phyloP scores from a whole-genome alignment of 2,329 filamentous ascomycete species.

The Fusarium sp. region DNA sequence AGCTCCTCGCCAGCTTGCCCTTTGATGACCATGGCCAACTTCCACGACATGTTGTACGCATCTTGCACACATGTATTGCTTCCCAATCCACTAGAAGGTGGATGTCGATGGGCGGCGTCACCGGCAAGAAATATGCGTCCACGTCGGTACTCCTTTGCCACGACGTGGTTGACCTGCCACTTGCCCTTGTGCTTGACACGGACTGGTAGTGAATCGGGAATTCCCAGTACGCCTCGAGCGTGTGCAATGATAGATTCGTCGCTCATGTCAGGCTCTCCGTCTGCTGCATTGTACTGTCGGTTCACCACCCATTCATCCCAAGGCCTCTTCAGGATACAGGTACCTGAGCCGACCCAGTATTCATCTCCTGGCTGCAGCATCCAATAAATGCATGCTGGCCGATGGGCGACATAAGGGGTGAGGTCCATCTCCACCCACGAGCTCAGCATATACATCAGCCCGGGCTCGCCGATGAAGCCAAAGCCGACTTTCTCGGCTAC shows the following conservation, averaged over 20 bases:
- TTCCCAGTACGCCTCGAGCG: slow-evolving; percentile 7
- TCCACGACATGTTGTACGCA: slow-evolving; percentile 68
- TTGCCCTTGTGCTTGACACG: slow-evolving; percentile 26
- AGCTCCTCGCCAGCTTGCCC: slow-evolving; percentile 49
- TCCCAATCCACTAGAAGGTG: slow-evolving; percentile 67
- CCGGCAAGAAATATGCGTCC: slow-evolving; percentile 52
- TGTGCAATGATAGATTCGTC: slow-evolving; percentile 26
- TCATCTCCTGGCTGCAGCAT: slow-evolving; percentile 25
- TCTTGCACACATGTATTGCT: slow-evolving; percentile 70
- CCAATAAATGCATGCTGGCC: slow-evolving; percentile 28
- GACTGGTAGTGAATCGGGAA: slow-evolving; percentile 21
- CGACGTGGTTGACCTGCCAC: slow-evolving; percentile 29
- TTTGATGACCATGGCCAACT: slow-evolving; percentile 59
- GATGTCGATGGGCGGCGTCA: slow-evolving; percentile 69
- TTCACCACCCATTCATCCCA: slow-evolving; percentile 31
- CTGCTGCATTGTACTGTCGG: slow-evolving; percentile 25
- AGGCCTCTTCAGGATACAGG: slow-evolving; percentile 14
- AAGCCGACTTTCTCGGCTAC: slow-evolving; percentile 22
- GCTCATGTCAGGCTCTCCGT: slow-evolving; percentile 24
- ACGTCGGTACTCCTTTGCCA: slow-evolving; percentile 20
- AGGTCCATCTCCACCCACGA: slow-evolving; percentile 28
- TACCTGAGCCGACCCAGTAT: slow-evolving; percentile 29
- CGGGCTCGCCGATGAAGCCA: slow-evolving; percentile 24
- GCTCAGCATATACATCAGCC: slow-evolving; percentile 24
- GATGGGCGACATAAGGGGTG: slow-evolving; percentile 13